Evolutionary conservation across 1,284 basidiomycete genomes (phyloP), one percentile per base, ranked within the genome.

Genomic region (Papiliotrema terrestris): DNA sequence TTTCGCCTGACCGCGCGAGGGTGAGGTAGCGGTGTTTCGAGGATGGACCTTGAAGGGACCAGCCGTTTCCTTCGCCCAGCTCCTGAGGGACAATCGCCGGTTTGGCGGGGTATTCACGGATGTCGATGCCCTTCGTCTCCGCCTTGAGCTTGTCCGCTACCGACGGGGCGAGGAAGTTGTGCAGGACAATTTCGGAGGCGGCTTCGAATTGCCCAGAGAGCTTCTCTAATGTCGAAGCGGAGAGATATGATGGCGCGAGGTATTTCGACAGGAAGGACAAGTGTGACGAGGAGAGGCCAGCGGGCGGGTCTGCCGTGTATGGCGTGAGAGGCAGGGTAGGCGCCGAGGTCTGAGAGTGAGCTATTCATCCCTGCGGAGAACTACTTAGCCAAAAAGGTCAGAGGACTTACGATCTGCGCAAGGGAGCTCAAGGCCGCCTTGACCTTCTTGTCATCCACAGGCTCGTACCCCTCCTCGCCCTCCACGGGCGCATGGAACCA

Each of bases 401-500:
- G 13, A 17, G 6, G 19, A 64, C 73, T 61, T 42, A 76, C 73
- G 47, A 78, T 78, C 54, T 78, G 76, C 32, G 76, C 72, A n/a
- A 76, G 62, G 14, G 73, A 74, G 49, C 69, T 71, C 35, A 74
- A 59, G 19, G 71, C 83, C 72, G 92, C 87, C 73, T 92, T 85
- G 60, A 84, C 82, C 19, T 88, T 90, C 70, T 84, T 88, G 75
- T 84, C 85, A 71, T 78, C 68, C 59, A 76, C 62, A 56, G 75
- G 77, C 51, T 85, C 81, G 71, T 89, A 92, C 0, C 90, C 93
- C 48, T 91, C 87, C 74, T 98, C 95, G 19, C 89, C 92, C 60
- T 88, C 85, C 69, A 95, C 86, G 0, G 91, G 87, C 19, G 87
- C 85, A 74, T 98, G 95, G 80, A 95, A 96, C 78, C 95, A 98